Conservation (phyloP, 129 eudicot species). For the Scalesia atractyloides region DNA sequence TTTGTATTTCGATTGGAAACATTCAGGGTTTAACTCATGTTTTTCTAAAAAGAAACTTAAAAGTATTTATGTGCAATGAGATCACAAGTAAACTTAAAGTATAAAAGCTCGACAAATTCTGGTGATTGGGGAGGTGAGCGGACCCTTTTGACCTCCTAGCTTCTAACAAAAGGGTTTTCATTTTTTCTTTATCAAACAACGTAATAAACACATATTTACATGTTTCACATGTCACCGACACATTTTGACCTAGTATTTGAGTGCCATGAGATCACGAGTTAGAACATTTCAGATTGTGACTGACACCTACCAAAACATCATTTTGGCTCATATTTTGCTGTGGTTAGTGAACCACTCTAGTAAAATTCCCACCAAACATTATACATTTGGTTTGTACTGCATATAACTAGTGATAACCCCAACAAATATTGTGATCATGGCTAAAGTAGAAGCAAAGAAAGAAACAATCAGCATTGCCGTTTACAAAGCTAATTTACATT, state of each 20-base stretch:
- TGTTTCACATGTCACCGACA: not conserved
- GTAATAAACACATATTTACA: not conserved
- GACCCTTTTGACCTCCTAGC: no score
- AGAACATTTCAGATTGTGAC: slow-evolving; percentile 32
- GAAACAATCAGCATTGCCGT: slow-evolving; percentile 56
- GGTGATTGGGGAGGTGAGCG: no score
- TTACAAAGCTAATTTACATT: slow-evolving; percentile 78
- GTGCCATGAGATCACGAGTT: slow-evolving; percentile 32
- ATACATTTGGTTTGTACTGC: not conserved
- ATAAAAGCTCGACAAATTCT: no score
- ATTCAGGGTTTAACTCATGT: no score
- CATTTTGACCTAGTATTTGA: slow-evolving; percentile 35
- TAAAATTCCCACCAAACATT: slow-evolving; percentile 51
- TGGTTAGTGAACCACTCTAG: slow-evolving; percentile 58
- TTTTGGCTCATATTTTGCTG: slow-evolving; percentile 32
- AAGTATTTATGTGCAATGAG: no score
- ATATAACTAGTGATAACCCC: slow-evolving; percentile 1
- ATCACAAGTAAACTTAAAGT: no score
- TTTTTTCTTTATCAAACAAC: no score
- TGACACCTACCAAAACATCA: slow-evolving; percentile 34
- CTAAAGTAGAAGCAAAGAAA: slow-evolving; percentile 50
- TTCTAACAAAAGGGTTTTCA: no score
- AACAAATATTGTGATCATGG: slow-evolving; percentile 20
- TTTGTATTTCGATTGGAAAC: no score
- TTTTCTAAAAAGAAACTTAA: no score